Evolutionary conservation across 2,329 filamentous ascomycete species (phyloP).

Genomic region (Arthrobotrys conoides): DNA sequence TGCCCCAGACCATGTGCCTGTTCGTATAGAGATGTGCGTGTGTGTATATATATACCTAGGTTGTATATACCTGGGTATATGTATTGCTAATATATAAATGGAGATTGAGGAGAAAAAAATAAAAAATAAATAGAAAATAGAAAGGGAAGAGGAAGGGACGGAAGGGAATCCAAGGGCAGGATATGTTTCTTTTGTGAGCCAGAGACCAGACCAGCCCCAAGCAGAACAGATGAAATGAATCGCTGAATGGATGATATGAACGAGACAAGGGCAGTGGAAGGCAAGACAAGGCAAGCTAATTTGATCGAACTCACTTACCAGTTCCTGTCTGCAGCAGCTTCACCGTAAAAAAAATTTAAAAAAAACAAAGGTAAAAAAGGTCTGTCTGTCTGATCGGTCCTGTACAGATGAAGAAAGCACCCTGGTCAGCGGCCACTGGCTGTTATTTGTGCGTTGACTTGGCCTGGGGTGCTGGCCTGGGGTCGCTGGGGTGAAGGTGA

Average conservation of each 20-base stretch:
- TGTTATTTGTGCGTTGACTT: constrained; percentile 61
- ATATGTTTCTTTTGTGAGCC: constrained; percentile 26
- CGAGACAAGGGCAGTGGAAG: constrained; percentile 27
- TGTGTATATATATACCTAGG: constrained; percentile 52
- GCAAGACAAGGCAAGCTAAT: constrained; percentile 45
- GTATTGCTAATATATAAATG: constrained; percentile 57
- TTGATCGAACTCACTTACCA: constrained; percentile 30
- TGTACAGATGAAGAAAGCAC: constrained; percentile 10
- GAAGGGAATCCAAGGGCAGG: constrained; percentile 5
- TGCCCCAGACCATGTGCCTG: constrained; percentile 30
- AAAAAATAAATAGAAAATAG: constrained; percentile 37
- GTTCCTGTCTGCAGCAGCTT: constrained; percentile 31
- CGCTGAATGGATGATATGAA: constrained; percentile 49
- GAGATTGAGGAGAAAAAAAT: constrained; percentile 50
- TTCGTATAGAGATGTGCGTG: constrained; percentile 30
- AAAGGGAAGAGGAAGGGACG: constrained; percentile 1
- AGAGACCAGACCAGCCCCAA: constrained; percentile 35
- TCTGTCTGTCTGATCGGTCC: constrained; percentile 20
- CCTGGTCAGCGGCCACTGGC: constrained; percentile 56
- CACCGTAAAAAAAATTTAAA: neutral
- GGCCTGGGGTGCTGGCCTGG: constrained; percentile 59
- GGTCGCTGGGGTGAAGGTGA: constrained; percentile 31
- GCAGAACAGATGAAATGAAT: constrained; percentile 17
- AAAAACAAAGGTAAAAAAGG: neutral
- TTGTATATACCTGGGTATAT: constrained; percentile 61